Conservation (phyloP, 345 rosid species). For the Pelargonium nanum region DNA sequence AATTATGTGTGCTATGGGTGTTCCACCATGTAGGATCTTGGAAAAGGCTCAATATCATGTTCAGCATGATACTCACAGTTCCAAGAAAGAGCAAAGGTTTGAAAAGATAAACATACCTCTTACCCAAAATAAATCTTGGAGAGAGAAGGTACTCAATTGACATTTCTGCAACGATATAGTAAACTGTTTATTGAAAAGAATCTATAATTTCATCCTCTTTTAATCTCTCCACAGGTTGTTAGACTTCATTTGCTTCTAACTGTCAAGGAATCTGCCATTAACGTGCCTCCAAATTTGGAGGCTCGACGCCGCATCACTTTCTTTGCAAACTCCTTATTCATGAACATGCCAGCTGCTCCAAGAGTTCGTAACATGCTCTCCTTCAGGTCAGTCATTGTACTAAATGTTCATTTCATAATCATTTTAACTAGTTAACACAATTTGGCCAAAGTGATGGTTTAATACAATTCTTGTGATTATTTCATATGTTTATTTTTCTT, state of each 20-base stretch:
- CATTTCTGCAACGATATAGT: too few relatives aligned
- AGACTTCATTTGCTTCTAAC: slow-evolving; percentile 77
- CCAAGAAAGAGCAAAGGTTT: slow-evolving; percentile 58
- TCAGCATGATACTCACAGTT: slow-evolving; percentile 12
- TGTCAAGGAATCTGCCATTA: slow-evolving; percentile 91
- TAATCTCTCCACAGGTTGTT: slow-evolving; percentile 35
- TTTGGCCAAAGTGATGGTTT: too few relatives aligned
- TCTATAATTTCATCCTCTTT: too few relatives aligned
- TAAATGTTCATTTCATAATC: neutral
- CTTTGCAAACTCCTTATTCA: slow-evolving; percentile 91
- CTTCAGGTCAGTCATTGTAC: slow-evolving; percentile 46
- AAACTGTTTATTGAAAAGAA: too few relatives aligned
- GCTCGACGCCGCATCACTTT: slow-evolving; percentile 98
- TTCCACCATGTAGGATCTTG: slow-evolving; percentile 39
- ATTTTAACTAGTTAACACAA: neutral
- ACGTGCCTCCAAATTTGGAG: slow-evolving; percentile 86
- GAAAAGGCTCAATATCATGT: slow-evolving; percentile 27
- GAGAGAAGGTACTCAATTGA: slow-evolving; percentile 55
- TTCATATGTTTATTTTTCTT: too few relatives aligned
- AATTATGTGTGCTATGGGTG: slow-evolving; percentile 13
- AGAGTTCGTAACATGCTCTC: slow-evolving; percentile 86
- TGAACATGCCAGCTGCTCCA: slow-evolving; percentile 90
- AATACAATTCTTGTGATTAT: too few relatives aligned
- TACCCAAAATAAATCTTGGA: slow-evolving; percentile 26
- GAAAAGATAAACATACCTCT: slow-evolving; percentile 41